These are phyloP conservation scores for Elsinoe batatas DNA, from an alignment of 2,329 filamentous ascomycete species.

Conservation along the genomic window DNA sequence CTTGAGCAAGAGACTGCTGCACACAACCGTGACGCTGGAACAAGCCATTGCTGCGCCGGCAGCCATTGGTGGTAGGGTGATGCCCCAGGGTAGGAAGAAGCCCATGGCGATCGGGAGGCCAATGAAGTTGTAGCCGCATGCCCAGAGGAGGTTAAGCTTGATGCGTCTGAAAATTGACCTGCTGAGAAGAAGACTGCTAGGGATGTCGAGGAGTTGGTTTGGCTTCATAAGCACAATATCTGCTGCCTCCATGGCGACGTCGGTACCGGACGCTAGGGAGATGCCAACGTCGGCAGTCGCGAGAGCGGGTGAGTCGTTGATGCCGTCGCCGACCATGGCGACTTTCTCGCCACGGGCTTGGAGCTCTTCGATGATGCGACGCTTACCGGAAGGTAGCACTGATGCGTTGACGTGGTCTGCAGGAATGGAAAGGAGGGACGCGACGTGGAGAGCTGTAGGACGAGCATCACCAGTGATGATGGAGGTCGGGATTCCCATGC, in stretches of 20 bases:
- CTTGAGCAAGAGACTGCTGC: slow-evolving; percentile 72
- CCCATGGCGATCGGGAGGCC: slow-evolving; percentile 97
- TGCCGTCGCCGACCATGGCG: slow-evolving; percentile 96
- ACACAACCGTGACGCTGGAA: slow-evolving; percentile 81
- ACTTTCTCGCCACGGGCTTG: slow-evolving; percentile 67
- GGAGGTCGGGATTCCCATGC: slow-evolving; percentile 76
- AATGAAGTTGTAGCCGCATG: slow-evolving; percentile 83
- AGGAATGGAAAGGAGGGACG: slow-evolving; percentile 70
- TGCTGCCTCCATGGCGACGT: slow-evolving; percentile 95
- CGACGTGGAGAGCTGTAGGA: slow-evolving; percentile 74
- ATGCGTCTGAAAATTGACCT: slow-evolving; percentile 83
- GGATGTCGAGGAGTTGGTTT: slow-evolving; percentile 85
- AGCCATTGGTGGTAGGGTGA: slow-evolving; percentile 84
- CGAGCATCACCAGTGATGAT: slow-evolving; percentile 91
- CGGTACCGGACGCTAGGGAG: slow-evolving; percentile 82
- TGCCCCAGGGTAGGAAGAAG: slow-evolving; percentile 79
- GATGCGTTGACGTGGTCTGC: slow-evolving; percentile 68
- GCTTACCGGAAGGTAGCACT: slow-evolving; percentile 87
- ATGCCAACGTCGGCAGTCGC: slow-evolving; percentile 90
- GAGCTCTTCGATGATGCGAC: slow-evolving; percentile 67
- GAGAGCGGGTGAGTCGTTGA: slow-evolving; percentile 94
- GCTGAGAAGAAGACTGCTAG: slow-evolving; percentile 71
- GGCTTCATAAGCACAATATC: slow-evolving; percentile 93
- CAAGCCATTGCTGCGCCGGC: slow-evolving; percentile 90
- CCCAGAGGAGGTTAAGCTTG: slow-evolving; percentile 87